Conservation (phyloP, 108 stramenopile species). For the Cyclotella atomus region DNA sequence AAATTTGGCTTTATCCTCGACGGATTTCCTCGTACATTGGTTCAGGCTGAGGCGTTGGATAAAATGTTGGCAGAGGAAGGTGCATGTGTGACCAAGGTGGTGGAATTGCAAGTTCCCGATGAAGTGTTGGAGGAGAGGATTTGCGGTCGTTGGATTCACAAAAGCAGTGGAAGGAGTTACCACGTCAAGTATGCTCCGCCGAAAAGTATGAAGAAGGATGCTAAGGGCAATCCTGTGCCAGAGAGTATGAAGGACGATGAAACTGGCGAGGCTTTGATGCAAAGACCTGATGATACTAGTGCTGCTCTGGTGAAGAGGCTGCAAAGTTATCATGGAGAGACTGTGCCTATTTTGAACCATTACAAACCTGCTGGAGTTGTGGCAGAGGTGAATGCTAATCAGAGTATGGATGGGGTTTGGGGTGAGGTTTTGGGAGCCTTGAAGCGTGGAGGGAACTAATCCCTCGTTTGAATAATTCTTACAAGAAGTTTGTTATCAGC, state of each 20-base stretch:
- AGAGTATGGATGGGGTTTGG: constrained; percentile 91
- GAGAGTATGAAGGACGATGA: constrained; percentile 91
- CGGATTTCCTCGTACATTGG: constrained; percentile 97
- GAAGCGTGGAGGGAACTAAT: constrained; percentile 40
- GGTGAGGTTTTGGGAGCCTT: constrained; percentile 74
- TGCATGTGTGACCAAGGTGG: constrained; percentile 90
- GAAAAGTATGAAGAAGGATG: constrained; percentile 77
- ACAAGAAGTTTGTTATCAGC: neutral
- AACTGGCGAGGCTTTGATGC: constrained; percentile 95
- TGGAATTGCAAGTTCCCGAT: constrained; percentile 95
- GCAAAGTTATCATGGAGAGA: constrained; percentile 94
- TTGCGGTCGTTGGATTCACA: constrained; percentile 97
- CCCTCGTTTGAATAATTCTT: neutral
- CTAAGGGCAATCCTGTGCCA: constrained; percentile 65
- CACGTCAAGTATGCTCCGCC: constrained; percentile 98
- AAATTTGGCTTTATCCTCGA: constrained; percentile 97
- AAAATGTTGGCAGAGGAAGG: constrained; percentile 90
- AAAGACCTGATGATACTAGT: constrained; percentile 96
- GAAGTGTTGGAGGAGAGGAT: constrained; percentile 96
- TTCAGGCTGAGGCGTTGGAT: constrained; percentile 96
- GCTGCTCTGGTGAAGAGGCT: constrained; percentile 90
- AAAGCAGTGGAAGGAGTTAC: constrained; percentile 92
- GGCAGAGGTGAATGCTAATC: constrained; percentile 90
- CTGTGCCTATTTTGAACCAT: constrained; percentile 95
- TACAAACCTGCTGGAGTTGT: constrained; percentile 91